These are phyloP conservation scores for Euphrasia arctica DNA, from an alignment of 305 asterid genomes.

Conservation along the genomic window DNA sequence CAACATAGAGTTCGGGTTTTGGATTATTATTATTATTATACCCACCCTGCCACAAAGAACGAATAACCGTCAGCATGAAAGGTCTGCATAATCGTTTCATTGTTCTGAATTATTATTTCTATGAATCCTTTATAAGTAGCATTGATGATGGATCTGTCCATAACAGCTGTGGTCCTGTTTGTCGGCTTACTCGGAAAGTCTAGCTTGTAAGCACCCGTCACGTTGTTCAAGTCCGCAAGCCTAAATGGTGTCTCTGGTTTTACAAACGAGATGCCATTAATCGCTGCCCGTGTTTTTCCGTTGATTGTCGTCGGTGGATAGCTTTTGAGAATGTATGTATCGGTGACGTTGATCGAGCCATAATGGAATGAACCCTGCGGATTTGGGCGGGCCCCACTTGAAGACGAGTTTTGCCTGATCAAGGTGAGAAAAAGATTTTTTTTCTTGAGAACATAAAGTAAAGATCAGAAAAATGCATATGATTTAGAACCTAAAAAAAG, in stretches of 20 bases:
- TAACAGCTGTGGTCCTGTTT: constrained; percentile 45
- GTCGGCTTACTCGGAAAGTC: constrained; percentile 61
- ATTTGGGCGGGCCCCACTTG: constrained; percentile 88
- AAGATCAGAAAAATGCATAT: too few relatives aligned
- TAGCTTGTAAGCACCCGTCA: constrained; percentile 66
- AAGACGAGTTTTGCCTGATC: constrained; percentile 61
- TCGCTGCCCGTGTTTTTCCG: constrained; percentile 55
- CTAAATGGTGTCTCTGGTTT: constrained; percentile 59
- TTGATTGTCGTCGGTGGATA: constrained; percentile 48
- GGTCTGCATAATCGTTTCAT: constrained; percentile 59
- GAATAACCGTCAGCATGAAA: constrained; percentile 84
- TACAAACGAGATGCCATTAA: constrained; percentile 62
- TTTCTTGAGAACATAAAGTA: neutral
- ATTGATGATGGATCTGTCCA: constrained; percentile 57
- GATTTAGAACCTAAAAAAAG: too few relatives aligned
- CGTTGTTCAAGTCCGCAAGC: constrained; percentile 57
- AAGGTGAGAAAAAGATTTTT: neutral
- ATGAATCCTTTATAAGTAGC: constrained; percentile 76
- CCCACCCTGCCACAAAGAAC: constrained; percentile 78
- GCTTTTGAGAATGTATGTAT: constrained; percentile 45
- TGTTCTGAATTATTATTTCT: constrained; percentile 63
- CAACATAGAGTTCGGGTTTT: neutral
- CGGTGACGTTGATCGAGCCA: constrained; percentile 65
- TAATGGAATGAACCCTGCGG: constrained; percentile 83
- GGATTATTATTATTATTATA: constrained; percentile 28